Conservation (phyloP, 805 yeast genomes). For the Lachancea cidri region DNA sequence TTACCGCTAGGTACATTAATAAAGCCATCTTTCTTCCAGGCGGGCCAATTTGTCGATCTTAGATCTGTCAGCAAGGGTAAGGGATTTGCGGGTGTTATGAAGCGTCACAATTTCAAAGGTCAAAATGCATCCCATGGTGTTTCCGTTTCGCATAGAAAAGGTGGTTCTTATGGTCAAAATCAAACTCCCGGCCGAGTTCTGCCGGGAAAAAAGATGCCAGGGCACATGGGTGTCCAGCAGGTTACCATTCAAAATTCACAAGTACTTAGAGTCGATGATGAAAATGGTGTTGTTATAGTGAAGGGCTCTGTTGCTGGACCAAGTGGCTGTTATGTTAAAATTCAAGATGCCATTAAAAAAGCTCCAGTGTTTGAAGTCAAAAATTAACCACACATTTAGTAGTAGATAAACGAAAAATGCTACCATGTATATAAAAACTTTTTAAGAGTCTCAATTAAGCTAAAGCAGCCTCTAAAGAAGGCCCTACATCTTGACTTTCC, state of each 20-base stretch:
- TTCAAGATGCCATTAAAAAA: constrained; percentile 71
- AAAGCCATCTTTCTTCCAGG: constrained; percentile 75
- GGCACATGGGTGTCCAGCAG: constrained; percentile 81
- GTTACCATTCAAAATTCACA: constrained; percentile 72
- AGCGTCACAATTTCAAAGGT: constrained; percentile 86
- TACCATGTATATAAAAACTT: neutral
- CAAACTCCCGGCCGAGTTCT: constrained; percentile 94
- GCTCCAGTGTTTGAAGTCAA: constrained; percentile 11
- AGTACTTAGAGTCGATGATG: constrained; percentile 76
- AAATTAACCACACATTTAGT: too few relatives aligned
- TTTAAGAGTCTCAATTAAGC: neutral
- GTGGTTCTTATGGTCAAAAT: constrained; percentile 95
- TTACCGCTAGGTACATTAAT: constrained; percentile 74
- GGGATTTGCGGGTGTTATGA: constrained; percentile 98
- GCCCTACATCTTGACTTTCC: too few relatives aligned
- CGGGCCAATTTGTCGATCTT: constrained; percentile 81
- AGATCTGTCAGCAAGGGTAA: constrained; percentile 83
- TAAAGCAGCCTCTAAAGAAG: too few relatives aligned
- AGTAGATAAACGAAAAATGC: neutral
- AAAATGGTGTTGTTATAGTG: constrained; percentile 71
- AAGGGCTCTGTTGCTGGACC: constrained; percentile 94
- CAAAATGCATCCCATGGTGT: constrained; percentile 94
- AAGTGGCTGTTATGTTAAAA: constrained; percentile 62
- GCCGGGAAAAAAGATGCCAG: constrained; percentile 98
- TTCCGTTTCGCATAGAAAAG: constrained; percentile 86